These are phyloP conservation scores for Stentor roeselii DNA, from an alignment of 73 alveolate species.

Conservation along the genomic window DNA sequence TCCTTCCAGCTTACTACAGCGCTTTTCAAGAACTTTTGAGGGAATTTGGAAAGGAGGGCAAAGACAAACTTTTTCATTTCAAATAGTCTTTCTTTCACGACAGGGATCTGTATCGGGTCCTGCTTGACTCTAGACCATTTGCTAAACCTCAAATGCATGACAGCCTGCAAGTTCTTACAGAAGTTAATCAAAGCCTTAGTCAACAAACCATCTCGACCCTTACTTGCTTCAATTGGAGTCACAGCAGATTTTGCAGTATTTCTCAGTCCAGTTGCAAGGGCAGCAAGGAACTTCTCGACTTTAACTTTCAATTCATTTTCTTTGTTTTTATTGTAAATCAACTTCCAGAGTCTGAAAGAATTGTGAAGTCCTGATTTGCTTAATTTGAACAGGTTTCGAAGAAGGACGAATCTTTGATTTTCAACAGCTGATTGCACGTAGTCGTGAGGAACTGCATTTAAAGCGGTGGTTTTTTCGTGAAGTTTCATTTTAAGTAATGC, in stretches of 20 bases:
- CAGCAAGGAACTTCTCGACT: neutral
- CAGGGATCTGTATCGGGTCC: too few relatives aligned
- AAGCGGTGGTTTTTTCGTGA: neutral
- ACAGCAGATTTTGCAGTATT: neutral
- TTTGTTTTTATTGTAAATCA: neutral
- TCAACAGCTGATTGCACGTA: neutral
- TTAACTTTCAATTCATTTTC: neutral
- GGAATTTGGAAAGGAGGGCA: too few relatives aligned
- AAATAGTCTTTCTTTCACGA: too few relatives aligned
- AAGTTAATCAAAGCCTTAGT: neutral
- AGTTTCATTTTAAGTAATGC: neutral
- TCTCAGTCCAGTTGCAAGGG: neutral
- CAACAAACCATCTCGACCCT: neutral
- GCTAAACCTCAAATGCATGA: neutral
- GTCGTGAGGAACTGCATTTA: neutral
- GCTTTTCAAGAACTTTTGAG: too few relatives aligned
- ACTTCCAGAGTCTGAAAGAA: neutral
- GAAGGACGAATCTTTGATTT: neutral
- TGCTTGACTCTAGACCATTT: neutral
- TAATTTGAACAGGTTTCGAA: neutral
- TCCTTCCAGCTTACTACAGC: too few relatives aligned
- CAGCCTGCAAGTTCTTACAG: neutral
- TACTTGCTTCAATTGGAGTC: neutral
- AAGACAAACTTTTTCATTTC: too few relatives aligned
- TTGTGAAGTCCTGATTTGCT: constrained; percentile 5